Evolutionary conservation across 2,329 filamentous ascomycete species (phyloP).

Genomic region (Mycosphaerella sp.): DNA sequence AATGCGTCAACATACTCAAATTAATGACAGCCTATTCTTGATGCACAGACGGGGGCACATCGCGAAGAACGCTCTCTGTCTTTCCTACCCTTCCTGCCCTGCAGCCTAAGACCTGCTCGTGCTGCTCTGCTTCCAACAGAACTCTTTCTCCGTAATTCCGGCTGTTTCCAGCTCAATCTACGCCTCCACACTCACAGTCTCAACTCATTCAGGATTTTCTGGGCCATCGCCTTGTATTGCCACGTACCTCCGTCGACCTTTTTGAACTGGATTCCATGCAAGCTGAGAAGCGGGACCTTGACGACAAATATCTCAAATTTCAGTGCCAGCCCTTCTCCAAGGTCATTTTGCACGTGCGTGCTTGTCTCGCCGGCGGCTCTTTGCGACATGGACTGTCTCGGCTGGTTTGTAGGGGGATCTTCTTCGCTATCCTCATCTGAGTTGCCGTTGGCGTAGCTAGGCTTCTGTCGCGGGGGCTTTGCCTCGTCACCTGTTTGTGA

Average conservation of each 20-base stretch:
- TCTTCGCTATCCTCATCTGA: slow-evolving; percentile 38
- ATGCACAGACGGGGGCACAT: not conserved
- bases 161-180: not conserved
- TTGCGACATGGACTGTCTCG: slow-evolving; percentile 34
- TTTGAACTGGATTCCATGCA: slow-evolving; percentile 98
- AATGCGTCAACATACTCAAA: not conserved
- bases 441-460: slow-evolving; percentile 68
- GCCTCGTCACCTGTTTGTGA: slow-evolving; percentile 55
- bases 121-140: not conserved
- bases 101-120: slow-evolving; percentile 1
- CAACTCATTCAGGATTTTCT: slow-evolving; percentile 83
- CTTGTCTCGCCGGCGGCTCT: slow-evolving; percentile 72
- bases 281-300: slow-evolving; percentile 84
- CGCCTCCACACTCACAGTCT: slow-evolving; percentile 50
- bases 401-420: slow-evolving; percentile 19
- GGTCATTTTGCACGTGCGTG: slow-evolving; percentile 84
- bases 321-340: slow-evolving; percentile 75
- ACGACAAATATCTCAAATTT: slow-evolving; percentile 97
- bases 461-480: slow-evolving; percentile 55
- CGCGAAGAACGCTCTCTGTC: not conserved
- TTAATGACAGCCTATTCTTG: not conserved
- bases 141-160: not conserved
- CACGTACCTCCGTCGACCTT: slow-evolving; percentile 91
- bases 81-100: not conserved
- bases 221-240: slow-evolving; percentile 98